Evolutionary conservation across 2,329 filamentous ascomycete genomes (phyloP), one percentile per base, ranked within the genome.

Genomic region (Microdochium nivale): DNA sequence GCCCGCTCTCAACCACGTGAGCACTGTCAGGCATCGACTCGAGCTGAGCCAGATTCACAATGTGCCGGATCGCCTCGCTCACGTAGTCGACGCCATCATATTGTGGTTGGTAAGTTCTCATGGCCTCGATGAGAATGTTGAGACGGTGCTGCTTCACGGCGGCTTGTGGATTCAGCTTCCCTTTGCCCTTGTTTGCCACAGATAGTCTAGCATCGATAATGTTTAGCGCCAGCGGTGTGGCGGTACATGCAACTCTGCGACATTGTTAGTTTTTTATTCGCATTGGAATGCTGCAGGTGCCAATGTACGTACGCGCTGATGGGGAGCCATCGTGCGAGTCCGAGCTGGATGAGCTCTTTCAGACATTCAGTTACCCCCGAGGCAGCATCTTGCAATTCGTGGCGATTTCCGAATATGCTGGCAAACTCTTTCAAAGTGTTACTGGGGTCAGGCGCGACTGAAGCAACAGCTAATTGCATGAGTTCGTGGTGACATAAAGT

Each of bases 401-500:
- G 60, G 10, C 68, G 63, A 48, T 70, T 70, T 51, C 68, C 65
- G 51, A 73, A 71, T 27, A 69, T 67, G 5, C 66, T 65, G 1
- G 65, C 65, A 9, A 70, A 60, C 32, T 67, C 64, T 1, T 60
- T 61, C 9, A 64, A 56, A 24, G 58, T 64, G 25, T 58, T 65
- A 47, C 61, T 64, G 57, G 66, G 54, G 49, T 62, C 57, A 23
- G 65, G 61, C 47, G 68, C 59, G 40, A 69, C 65, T 54, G 67
- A 66, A 3, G 67, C 63, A 23, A 72, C 67, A n/a, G 70, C 72
- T 2, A 73, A 60, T 19, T 75, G 65, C 3, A 77, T 61, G 10
- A 75, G 65, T 55, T 74, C 70, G 51, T 75, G 71, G 56, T 78
- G 74, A 16, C 69, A 73, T 7, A 78, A 62, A 3, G 70, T 69